Percentiles rank a stretch among this genome's conserved stretches.
phyloP scores from a whole-genome alignment of 306 rosid species.

The Prunus fruticosa region DNA sequence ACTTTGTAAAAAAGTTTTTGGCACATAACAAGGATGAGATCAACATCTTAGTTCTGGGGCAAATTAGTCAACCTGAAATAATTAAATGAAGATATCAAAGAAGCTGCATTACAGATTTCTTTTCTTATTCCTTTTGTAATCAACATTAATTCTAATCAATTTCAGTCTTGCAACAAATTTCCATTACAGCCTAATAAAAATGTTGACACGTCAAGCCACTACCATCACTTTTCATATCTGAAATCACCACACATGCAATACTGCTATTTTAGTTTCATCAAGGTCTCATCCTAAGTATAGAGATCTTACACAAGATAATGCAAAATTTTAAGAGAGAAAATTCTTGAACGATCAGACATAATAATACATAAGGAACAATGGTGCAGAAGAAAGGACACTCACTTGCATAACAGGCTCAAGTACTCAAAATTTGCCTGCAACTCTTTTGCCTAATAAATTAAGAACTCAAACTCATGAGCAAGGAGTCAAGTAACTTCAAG shows the following conservation, averaged over 20 bases:
- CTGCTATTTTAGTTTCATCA: background rate
- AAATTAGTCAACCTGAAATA: background rate
- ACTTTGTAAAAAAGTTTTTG: background rate
- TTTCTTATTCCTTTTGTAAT: background rate
- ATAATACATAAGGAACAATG: background rate
- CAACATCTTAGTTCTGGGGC: background rate
- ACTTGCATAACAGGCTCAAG: constrained; percentile 72
- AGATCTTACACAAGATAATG: background rate
- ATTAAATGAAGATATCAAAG: background rate
- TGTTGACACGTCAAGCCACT: background rate
- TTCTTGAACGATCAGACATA: background rate
- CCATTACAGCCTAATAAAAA: background rate
- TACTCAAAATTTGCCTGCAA: constrained; percentile 70
- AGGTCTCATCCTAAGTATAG: background rate
- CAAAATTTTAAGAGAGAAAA: background rate
- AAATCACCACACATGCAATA: background rate
- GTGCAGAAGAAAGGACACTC: constrained; percentile 37
- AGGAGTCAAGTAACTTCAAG: constrained; percentile 3
- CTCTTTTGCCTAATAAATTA: constrained; percentile 64
- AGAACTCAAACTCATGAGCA: constrained; percentile 20
- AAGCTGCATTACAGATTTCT: background rate
- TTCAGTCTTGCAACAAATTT: background rate
- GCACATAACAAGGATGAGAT: background rate
- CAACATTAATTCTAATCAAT: background rate
- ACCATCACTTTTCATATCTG: background rate